Conservation (phyloP, 768 basidiomycete genomes). For the Epithele typhae region DNA sequence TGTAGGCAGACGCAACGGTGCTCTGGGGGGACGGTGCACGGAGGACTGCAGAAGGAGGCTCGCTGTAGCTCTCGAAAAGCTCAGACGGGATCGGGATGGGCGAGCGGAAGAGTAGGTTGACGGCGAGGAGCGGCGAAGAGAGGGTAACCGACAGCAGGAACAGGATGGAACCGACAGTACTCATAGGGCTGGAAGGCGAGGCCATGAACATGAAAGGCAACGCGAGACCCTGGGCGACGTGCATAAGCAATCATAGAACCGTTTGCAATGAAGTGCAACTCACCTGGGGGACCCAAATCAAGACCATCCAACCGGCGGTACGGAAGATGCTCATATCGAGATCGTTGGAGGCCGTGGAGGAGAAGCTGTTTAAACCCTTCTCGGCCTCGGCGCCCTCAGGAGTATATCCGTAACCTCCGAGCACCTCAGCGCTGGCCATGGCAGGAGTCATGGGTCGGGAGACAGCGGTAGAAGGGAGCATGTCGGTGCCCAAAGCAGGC, state of each 20-base stretch:
- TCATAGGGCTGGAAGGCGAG: conserved; percentile 36
- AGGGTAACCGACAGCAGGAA: conserved; percentile 61
- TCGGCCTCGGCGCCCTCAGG: conserved; percentile 43
- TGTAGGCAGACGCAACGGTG: conserved; percentile 32
- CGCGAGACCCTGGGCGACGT: conserved; percentile 43
- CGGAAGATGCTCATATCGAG: conserved; percentile 54
- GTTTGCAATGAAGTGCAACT: conserved; percentile 23
- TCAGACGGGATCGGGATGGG: conserved; percentile 65
- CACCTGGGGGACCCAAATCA: conserved; percentile 69
- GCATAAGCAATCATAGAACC: no score
- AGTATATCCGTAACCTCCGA: conserved; percentile 68
- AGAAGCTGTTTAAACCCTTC: conserved; percentile 46
- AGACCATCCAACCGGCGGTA: conserved; percentile 58
- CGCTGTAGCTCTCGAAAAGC: conserved; percentile 50
- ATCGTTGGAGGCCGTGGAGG: conserved; percentile 38
- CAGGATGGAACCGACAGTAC: conserved; percentile 41
- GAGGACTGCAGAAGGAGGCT: conserved; percentile 37
- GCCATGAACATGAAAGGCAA: conserved; percentile 55
- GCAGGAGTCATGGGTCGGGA: conserved; percentile 50
- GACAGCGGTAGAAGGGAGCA: conserved; percentile 32
- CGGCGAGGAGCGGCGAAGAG: conserved; percentile 61
- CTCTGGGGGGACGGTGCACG: conserved; percentile 42
- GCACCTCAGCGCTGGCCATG: conserved; percentile 54
- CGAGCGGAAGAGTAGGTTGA: conserved; percentile 56
- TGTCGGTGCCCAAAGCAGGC: conserved; percentile 39